A percentile compares a stretch with the other conserved stretches of the same genome.
Conservation (phyloP, 2,329 filamentous ascomycete genomes). For the Fusarium succisae region DNA sequence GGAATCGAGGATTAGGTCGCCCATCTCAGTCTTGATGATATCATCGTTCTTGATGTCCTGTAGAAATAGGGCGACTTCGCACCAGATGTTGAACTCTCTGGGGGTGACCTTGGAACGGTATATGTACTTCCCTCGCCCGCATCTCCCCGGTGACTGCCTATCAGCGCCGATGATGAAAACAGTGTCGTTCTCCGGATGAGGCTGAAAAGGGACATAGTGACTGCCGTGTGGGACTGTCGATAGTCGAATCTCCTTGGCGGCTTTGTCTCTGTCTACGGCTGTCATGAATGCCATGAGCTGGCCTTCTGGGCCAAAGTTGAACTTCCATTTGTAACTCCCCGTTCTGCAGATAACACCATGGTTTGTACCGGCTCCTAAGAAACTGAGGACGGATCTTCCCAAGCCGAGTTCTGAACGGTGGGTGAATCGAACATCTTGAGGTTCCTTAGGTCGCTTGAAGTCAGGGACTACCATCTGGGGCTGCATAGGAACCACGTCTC, state of each 20-base stretch:
- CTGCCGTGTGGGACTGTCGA: too few relatives aligned
- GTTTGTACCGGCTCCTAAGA: conserved; percentile 42
- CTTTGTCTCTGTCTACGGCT: conserved; percentile 1
- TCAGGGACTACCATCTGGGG: conserved; percentile 44
- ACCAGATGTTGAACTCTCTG: conserved; percentile 16
- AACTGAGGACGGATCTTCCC: conserved; percentile 44
- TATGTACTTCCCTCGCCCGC: not conserved
- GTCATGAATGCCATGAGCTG: conserved; percentile 28
- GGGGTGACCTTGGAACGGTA: not conserved
- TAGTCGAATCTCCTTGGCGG: not conserved
- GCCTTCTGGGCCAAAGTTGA: conserved; percentile 42
- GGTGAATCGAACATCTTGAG: conserved; percentile 28
- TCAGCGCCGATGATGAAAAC: conserved; percentile 8
- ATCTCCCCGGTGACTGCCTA: not conserved
- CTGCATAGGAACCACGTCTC: conserved; percentile 41
- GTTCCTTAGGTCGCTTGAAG: conserved; percentile 39
- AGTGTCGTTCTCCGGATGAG: not conserved
- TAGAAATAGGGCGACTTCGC: conserved; percentile 6
- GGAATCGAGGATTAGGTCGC: conserved; percentile 1
- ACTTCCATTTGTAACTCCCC: conserved; percentile 43
- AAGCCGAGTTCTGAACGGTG: conserved; percentile 46
- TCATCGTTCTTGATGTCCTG: not conserved
- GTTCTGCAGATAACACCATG: conserved; percentile 41
- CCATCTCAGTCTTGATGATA: not conserved
- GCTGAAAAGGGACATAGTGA: not conserved